Percentiles rank a stretch among this genome's conserved stretches.
phyloP scores from a whole-genome alignment of 2,329 filamentous ascomycete species.

The Leptodontidium sp. region DNA sequence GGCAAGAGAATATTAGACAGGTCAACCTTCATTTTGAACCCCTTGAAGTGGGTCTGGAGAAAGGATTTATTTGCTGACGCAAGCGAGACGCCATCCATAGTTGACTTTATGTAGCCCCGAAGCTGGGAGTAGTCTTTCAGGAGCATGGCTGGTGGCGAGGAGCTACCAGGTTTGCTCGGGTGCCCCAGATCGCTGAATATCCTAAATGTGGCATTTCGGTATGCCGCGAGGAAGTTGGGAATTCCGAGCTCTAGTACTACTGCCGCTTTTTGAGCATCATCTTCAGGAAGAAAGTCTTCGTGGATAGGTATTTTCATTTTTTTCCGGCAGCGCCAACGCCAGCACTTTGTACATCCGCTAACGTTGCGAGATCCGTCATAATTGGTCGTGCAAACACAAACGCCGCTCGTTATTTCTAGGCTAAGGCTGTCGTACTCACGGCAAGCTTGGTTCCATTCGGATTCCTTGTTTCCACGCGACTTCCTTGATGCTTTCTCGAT shows the following conservation, averaged over 20 bases:
- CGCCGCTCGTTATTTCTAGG: constrained; percentile 45
- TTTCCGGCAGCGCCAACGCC: constrained; percentile 47
- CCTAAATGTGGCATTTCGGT: constrained; percentile 50
- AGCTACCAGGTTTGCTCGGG: constrained; percentile 33
- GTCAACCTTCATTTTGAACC: constrained; percentile 41
- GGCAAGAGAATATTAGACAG: constrained; percentile 41
- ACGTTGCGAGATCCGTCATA: constrained; percentile 46
- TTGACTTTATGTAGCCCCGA: constrained; percentile 26
- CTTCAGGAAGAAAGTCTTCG: constrained; percentile 47
- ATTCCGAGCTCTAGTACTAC: constrained; percentile 60
- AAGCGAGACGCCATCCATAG: constrained; percentile 32
- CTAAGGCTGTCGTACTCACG: constrained; percentile 50
- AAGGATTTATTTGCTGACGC: constrained; percentile 47
- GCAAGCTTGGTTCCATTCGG: constrained; percentile 50
- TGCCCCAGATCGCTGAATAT: constrained; percentile 52
- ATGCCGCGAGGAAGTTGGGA: constrained; percentile 54
- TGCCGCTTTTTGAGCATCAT: constrained; percentile 48
- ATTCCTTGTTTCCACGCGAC: constrained; percentile 48
- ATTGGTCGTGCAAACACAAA: constrained; percentile 46
- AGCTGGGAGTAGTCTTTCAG: constrained; percentile 40
- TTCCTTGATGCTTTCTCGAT: constrained; percentile 49
- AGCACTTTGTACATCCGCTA: constrained; percentile 54
- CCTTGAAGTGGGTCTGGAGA: constrained; percentile 45
- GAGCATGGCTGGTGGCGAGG: constrained; percentile 32
- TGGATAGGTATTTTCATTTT: constrained; percentile 55